Evolutionary conservation across 2,329 filamentous ascomycete genomes (phyloP), one percentile per base, ranked within the genome.

Genomic region (Teratosphaeriaceae sp.): DNA sequence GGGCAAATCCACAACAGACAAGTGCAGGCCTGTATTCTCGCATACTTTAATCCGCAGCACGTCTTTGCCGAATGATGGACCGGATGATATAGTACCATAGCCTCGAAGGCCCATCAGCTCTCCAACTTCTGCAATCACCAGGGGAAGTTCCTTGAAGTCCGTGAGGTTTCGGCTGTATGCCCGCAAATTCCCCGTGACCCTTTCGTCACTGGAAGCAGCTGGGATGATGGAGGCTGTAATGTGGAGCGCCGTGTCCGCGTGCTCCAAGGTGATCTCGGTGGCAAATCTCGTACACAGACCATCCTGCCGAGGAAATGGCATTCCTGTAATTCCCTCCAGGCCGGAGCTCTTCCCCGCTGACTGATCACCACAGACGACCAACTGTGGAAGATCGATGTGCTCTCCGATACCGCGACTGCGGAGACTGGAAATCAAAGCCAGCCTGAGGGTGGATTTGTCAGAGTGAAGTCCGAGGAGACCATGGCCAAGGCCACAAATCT

Each of bases 311-410:
- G 76, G 74, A 35, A 83, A 82, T 0, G 68, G 68, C 1, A 84
- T 71, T 6, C 73, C 68, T 0, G 78, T 76, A 33, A 83, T 76
- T 1, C 79, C 79, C 48, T 81, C 74, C 0, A 83, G 68, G 0
- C 82, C 75, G 0, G 76, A 80, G 15, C 73, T 79, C 54, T 83
- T 82, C 3, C 78, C 79, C 0, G 71, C 70, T 0, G 74, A 79
- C 46, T 78, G 75, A 16, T 31, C 29, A n/a, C 29, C 29, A n/a
- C 24, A 27, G 8, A 27, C 24, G 8, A 31, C 29, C 9, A 59
- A 30, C 47, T 58, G 44, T 22, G 63, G 58, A 2, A 65, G 48
- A 11, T 47, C 45, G 2, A 57, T 65, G 22, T 38, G 20, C n/a
- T 38, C 36, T 22, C 45, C 54, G 18, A 63, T 41, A 1, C 75